Percentiles rank a stretch among this genome's conserved stretches.
Evolutionary conservation across 1,284 basidiomycete species (phyloP).

Genomic region (Tilletia caries): DNA sequence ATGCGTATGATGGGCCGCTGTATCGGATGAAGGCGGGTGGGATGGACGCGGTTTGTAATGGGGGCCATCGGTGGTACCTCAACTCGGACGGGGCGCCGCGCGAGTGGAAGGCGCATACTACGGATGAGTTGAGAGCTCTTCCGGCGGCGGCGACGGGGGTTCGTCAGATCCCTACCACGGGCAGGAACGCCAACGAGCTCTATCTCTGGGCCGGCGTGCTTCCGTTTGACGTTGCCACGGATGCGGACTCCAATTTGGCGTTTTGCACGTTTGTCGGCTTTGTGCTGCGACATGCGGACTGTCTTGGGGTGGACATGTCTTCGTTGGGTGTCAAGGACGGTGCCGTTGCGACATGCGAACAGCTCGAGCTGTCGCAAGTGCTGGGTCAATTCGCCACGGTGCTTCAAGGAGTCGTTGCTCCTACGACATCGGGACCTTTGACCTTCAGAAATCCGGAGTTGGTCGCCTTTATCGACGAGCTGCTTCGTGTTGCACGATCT

Average conservation of each 20-base stretch:
- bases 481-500: background rate
- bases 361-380: no score
- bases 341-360: no score
- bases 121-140: background rate
- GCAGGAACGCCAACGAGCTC: conserved; percentile 16
- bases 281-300: conserved; percentile 16
- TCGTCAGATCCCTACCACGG: conserved; percentile 13
- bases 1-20: conserved; percentile 11
- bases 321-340: no score
- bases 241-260: conserved; percentile 8
- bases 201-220: conserved; percentile 15
- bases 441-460: background rate
- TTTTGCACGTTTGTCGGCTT: conserved; percentile 21
- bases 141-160: background rate
- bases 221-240: background rate
- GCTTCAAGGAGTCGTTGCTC: no score
- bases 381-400: no score
- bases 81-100: background rate
- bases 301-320: no score
- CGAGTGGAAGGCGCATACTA: background rate
- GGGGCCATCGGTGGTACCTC: conserved; percentile 20
- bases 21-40: conserved; percentile 13
- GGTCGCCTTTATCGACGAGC: background rate
- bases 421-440: no score
- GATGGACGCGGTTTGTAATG: conserved; percentile 18